Evolutionary conservation across 1,139 yeast species (phyloP), one percentile per base, ranked within the genome.

Genomic region (Saccharomyces pastorianus): DNA sequence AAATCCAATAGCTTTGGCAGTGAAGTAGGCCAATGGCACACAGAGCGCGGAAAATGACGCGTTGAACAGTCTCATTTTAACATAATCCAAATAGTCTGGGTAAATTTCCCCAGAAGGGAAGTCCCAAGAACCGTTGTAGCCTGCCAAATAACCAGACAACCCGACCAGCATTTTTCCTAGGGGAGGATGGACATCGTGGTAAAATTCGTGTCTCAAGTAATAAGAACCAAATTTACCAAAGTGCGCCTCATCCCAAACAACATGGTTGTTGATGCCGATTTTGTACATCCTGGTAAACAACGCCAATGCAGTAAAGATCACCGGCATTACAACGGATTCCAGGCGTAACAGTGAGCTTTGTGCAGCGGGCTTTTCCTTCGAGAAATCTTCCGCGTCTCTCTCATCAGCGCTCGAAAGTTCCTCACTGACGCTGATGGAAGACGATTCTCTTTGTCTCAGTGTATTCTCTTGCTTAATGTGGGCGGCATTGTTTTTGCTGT

Each of bases 111-210:
- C 97, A 53, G 95, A 85, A 51, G 90, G 91, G 75, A 95, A 95
- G 65, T 85, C 95, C 84, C 95, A 95, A 2, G 95, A 84, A 44
- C 99, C 99, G 69, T 93, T 88, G 76, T 90, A 93, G 50, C 96
- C 96, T 41, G 97, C 97, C 61, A 95, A 68, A 67, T 86, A 90
- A 14, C 99, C 99, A 13, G 96, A 88, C 47, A 95, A 76, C 1
- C 97, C 99, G 60, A 91, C 91, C 59, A 95, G 79, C 96, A 95
- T 90, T 73, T 95, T 95, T 42, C 98, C 99, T 64, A 95, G 80
- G 1, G 99, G 99, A 52, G 99, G 99, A 71, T 93, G 99, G 56
- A 93, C 99, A 73, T 93, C 99, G 69, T 90, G 96, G 72, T 91
- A 91, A 70, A 90, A 91, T 65, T 90, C 95, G 68, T 88, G 96